Conservation (phyloP, 2,329 filamentous ascomycete species). For the Aureobasidium zeae region DNA sequence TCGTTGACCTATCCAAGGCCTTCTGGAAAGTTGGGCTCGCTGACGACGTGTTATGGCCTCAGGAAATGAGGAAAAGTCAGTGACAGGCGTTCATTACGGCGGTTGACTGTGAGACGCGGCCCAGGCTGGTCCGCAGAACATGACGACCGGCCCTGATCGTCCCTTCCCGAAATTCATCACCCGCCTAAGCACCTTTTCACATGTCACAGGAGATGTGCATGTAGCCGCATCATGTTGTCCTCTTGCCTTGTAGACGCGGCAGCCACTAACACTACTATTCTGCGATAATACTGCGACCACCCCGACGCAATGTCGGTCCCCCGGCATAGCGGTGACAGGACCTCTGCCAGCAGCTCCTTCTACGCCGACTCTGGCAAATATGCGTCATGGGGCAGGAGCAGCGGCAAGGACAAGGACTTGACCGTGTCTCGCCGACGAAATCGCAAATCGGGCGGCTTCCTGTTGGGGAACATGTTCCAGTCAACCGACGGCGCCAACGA, state of each 20-base stretch:
- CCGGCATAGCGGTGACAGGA: slow-evolving; percentile 15
- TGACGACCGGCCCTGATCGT: too few species aligned
- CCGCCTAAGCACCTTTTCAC: too few species aligned
- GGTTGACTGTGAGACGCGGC: too few species aligned
- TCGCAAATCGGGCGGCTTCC: slow-evolving; percentile 12
- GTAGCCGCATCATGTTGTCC: slow-evolving; percentile 7
- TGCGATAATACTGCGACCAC: slow-evolving; percentile 1
- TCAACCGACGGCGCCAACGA: neutral
- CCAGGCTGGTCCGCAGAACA: too few species aligned
- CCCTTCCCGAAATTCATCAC: too few species aligned
- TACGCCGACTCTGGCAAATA: slow-evolving; percentile 6
- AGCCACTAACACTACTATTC: neutral
- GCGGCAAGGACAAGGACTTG: slow-evolving; percentile 15
- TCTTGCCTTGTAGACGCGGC: slow-evolving; percentile 3
- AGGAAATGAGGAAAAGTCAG: too few species aligned
- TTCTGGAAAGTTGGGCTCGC: too few species aligned
- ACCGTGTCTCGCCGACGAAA: neutral
- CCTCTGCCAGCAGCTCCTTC: slow-evolving; percentile 1
- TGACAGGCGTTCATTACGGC: too few species aligned
- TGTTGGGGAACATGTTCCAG: slow-evolving; percentile 10
- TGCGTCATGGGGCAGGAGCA: slow-evolving; percentile 7
- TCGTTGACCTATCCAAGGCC: too few species aligned
- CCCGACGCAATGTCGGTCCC: neutral
- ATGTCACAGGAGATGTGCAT: too few species aligned
- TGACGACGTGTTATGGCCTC: too few species aligned